Evolutionary conservation across 495 filamentous ascomycete genomes (phyloP).

Genomic region (Aspergillus funiculosus): DNA sequence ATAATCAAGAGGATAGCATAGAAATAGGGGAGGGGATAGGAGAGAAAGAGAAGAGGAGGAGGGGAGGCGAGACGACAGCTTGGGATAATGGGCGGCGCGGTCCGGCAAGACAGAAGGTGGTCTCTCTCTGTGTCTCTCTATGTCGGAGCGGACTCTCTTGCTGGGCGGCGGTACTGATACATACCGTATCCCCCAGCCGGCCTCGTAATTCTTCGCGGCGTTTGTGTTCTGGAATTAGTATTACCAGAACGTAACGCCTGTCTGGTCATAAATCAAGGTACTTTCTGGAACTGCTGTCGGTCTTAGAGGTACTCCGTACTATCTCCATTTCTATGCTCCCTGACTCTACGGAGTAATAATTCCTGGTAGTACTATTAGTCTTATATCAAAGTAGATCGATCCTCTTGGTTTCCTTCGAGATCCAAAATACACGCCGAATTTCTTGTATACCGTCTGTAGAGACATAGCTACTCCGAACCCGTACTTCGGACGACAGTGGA

Average conservation of each 20-base stretch:
- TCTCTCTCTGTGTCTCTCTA: constrained; percentile 10
- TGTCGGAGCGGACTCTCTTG: constrained; percentile 13
- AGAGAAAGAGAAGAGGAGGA: constrained; percentile 21
- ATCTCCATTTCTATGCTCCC: background rate
- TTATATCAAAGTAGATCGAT: no score
- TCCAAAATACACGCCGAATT: no score
- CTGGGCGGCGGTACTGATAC: constrained; percentile 14
- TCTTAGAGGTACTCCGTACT: background rate
- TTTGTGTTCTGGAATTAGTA: constrained; percentile 4
- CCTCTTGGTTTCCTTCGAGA: no score
- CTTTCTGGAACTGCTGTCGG: background rate
- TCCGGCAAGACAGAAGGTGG: constrained; percentile 16
- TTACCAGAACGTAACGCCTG: constrained; percentile 8
- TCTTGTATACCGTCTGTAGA: no score
- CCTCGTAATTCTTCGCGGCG: background rate
- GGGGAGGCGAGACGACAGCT: constrained; percentile 17
- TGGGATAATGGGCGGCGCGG: constrained; percentile 23
- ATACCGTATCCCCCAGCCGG: background rate
- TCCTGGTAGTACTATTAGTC: no score
- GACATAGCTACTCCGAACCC: no score
- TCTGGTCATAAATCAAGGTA: constrained; percentile 4
- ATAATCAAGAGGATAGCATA: constrained; percentile 25
- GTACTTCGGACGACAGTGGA: no score
- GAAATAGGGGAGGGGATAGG: constrained; percentile 28
- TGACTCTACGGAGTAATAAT: background rate